Evolutionary conservation across 208 protist species (phyloP).

Genomic region (Acanthamoeba divionensis): DNA sequence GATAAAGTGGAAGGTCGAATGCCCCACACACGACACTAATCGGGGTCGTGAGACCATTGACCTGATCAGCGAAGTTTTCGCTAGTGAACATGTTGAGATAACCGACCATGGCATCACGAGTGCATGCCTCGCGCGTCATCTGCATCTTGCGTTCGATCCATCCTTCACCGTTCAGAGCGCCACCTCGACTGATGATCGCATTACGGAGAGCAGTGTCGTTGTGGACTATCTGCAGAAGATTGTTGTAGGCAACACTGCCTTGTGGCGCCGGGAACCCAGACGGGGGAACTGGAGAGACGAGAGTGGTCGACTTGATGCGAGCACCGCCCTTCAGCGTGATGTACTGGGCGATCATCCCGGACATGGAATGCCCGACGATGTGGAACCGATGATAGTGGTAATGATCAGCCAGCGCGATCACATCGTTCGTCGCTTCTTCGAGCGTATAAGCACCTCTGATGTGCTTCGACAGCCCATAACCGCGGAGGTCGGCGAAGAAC

Average conservation of each 20-base stretch:
- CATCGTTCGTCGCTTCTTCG: background rate
- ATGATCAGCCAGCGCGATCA: background rate
- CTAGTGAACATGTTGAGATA: background rate
- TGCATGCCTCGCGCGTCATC: background rate
- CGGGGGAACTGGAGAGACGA: background rate
- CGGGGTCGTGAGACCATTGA: background rate
- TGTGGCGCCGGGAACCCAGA: background rate
- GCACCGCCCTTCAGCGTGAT: background rate
- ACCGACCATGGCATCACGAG: background rate
- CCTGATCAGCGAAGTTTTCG: background rate
- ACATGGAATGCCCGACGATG: background rate
- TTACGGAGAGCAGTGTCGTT: background rate
- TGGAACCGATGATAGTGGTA: background rate
- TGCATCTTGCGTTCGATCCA: background rate
- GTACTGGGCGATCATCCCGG: background rate
- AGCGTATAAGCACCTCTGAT: background rate
- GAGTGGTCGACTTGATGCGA: background rate
- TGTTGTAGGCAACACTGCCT: background rate
- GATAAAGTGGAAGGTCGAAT: background rate
- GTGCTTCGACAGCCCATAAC: background rate
- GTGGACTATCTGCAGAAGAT: background rate
- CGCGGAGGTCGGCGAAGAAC: background rate
- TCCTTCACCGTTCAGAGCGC: background rate
- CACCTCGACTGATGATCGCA: background rate
- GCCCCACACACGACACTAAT: background rate